A percentile compares a stretch with the other conserved stretches of the same genome.
Evolutionary conservation across 1,139 yeast genomes (phyloP).

Genomic region (Kodamaea suecica): DNA sequence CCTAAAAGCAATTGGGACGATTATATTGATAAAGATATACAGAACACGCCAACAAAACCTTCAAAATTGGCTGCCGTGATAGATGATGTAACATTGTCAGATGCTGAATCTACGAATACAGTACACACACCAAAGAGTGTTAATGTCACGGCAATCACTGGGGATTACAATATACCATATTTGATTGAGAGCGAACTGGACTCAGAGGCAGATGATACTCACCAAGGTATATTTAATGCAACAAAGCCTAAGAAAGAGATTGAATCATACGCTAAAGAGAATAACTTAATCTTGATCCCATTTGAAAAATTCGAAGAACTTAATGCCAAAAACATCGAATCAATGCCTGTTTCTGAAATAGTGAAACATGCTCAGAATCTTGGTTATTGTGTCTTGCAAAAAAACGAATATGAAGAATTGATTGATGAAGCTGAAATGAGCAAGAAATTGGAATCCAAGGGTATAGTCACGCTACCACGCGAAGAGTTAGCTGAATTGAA

Average conservation of each 20-base stretch:
- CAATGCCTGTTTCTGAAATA: conserved; percentile 24
- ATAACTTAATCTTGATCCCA: conserved; percentile 50
- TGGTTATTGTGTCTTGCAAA: conserved; percentile 28
- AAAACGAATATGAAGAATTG: conserved; percentile 22
- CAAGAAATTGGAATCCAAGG: conserved; percentile 27
- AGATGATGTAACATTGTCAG: conserved; percentile 16
- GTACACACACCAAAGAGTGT: conserved; percentile 12
- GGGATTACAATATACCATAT: conserved; percentile 23
- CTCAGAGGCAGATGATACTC: conserved; percentile 10
- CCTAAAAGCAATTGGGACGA: conserved; percentile 39
- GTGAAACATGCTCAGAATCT: conserved; percentile 21
- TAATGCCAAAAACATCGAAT: conserved; percentile 22
- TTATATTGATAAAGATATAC: conserved; percentile 32
- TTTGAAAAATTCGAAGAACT: conserved; percentile 42
- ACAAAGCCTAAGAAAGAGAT: conserved; percentile 32
- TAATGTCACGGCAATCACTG: conserved; percentile 15
- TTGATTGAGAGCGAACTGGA: conserved; percentile 36
- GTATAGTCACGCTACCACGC: conserved; percentile 34
- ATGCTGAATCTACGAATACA: conserved; percentile 16
- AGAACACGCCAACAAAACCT: conserved; percentile 24
- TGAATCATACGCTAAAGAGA: conserved; percentile 47
- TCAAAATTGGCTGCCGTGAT: conserved; percentile 16
- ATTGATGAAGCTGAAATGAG: conserved; percentile 36
- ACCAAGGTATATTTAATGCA: conserved; percentile 17
- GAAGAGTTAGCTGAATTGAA: conserved; percentile 21